Evolutionary conservation across 345 rosid genomes (phyloP).

Genomic region (Hevea brasiliensis): DNA sequence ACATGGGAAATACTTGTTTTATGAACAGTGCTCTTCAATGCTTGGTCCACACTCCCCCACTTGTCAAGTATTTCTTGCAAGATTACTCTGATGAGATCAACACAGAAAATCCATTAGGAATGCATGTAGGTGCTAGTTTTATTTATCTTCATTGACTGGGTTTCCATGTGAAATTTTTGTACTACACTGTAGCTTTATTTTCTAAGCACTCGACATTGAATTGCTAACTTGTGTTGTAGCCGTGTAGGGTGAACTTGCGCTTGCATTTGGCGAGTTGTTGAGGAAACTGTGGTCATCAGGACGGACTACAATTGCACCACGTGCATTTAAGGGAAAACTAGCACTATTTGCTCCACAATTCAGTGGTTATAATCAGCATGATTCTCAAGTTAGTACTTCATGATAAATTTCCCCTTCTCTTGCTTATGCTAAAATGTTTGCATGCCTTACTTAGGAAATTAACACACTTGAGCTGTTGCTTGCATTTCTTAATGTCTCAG

Average conservation of each 20-base stretch:
- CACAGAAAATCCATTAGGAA: conserved; percentile 79
- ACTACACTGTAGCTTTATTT: background rate
- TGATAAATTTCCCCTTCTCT: background rate
- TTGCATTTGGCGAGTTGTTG: conserved; percentile 81
- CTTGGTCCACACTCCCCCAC: conserved; percentile 79
- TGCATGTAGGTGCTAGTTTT: conserved; percentile 58
- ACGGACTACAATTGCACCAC: conserved; percentile 61
- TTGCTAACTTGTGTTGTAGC: conserved; percentile 33
- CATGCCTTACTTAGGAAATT: background rate
- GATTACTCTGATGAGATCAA: conserved; percentile 81
- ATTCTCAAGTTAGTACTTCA: conserved; percentile 74
- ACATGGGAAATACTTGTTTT: conserved; percentile 94
- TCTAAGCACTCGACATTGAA: conserved; percentile 8
- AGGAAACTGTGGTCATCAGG: conserved; percentile 85
- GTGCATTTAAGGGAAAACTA: conserved; percentile 75
- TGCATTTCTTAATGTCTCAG: background rate
- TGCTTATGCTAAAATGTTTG: background rate
- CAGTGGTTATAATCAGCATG: conserved; percentile 96
- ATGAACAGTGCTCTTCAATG: conserved; percentile 95
- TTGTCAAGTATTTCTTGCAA: conserved; percentile 80
- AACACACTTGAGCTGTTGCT: too few relatives aligned
- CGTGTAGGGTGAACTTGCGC: conserved; percentile 91
- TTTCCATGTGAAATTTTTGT: conserved; percentile 2
- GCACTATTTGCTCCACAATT: conserved; percentile 94
- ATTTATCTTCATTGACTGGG: conserved; percentile 5